Evolutionary conservation across 1,139 yeast genomes (phyloP), one percentile per base, ranked within the genome.

Genomic region (Candida sojae): DNA sequence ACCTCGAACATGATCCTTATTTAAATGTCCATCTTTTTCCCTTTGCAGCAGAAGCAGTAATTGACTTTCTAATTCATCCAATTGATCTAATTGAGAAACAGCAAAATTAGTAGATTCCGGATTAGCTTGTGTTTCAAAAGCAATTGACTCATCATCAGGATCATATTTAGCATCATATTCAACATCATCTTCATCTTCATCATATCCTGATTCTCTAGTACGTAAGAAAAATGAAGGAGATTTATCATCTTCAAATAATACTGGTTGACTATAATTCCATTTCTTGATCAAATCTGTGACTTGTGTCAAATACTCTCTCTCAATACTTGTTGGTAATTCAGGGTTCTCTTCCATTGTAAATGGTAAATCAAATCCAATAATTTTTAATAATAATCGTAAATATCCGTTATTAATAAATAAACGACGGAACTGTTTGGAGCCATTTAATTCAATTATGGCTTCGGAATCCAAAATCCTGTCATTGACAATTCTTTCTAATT

Each of bases 311-410:
- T 55, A 49, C 4, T 60, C 63, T 2, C 57, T 48, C 1, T 62
- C 47, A 0, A 64, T 56, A 0, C 57, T 43, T 0, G 54, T 48
- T 6, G 66, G 64, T 10, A 67, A 52, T 44, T 61, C 62, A 55
- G 77, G 71, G 39, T 63, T 61, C 59, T 73, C 70, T 40, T 66
- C 72, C 55, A 60, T 50, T 35, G 61, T 59, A 48, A 56, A 67
- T n/a, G 79, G 77, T 35, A 73, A 54, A n/a, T 64, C 69, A 54
- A 75, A 74, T 11, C 77, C 77, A 31, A 67, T 54, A 9, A 64
- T 43, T 12, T 56, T 53, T 29, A 74, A 55, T 25, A 75, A 59
- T 36, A 71, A 57, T 12, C 80, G 55, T 17, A 74, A 52, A 43
- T 70, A 63, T 1, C 74, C 66, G 44, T 75, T 73, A 43, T 66